A percentile compares a stretch with the other conserved stretches of the same genome.
phyloP scores from a whole-genome alignment of 2,329 filamentous ascomycete genomes.

The Huntiella savannae region DNA sequence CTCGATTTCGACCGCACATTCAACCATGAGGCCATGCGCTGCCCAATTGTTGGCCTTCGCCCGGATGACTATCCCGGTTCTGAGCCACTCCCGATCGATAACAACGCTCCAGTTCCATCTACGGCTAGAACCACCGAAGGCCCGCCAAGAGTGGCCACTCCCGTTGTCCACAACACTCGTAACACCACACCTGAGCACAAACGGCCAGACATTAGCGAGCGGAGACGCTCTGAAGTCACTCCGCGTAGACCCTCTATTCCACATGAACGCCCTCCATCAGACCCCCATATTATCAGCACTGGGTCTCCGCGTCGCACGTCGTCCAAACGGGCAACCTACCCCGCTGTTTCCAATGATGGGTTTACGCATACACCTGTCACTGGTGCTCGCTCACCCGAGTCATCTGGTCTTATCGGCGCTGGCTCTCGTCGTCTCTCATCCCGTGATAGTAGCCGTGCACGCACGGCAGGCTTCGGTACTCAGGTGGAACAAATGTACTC shows the following conservation, averaged over 20 bases:
- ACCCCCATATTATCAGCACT: not conserved
- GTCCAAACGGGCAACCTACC: not conserved
- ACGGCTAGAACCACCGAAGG: constrained; percentile 1
- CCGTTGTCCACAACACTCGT: constrained; percentile 4
- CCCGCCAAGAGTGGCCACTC: constrained; percentile 1
- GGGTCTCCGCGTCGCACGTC: constrained; percentile 2
- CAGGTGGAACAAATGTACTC: not conserved
- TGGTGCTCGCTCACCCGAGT: constrained; percentile 5
- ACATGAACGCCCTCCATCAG: not conserved
- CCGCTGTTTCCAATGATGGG: not conserved
- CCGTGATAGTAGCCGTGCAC: constrained; percentile 7
- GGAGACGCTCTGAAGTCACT: too few relatives aligned
- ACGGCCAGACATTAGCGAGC: too few relatives aligned
- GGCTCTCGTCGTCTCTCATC: not conserved
- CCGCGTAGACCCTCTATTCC: too few relatives aligned
- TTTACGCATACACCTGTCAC: constrained; percentile 9
- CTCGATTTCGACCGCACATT: constrained; percentile 81
- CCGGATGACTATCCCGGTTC: constrained; percentile 40
- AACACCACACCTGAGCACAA: too few relatives aligned
- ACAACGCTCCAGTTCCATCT: not conserved
- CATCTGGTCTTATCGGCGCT: not conserved
- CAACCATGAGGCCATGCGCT: constrained; percentile 48
- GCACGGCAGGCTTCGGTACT: constrained; percentile 4
- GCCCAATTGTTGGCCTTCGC: constrained; percentile 61
- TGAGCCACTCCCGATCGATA: not conserved